phyloP scores from a whole-genome alignment of 2,329 filamentous ascomycete species.

The Alternaria gansuensis region DNA sequence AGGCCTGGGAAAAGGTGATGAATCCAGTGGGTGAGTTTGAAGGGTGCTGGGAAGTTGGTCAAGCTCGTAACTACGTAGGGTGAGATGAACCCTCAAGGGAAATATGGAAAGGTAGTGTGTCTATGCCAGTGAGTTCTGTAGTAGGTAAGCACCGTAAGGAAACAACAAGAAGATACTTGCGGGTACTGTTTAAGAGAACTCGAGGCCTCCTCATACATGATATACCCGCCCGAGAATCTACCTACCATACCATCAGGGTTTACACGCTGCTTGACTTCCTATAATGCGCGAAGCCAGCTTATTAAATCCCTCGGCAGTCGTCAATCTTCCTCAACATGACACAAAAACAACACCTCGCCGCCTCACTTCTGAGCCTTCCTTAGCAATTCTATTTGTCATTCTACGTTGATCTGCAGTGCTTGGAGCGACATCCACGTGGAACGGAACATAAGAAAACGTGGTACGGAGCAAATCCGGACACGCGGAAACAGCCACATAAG shows the following conservation, averaged over 20 bases:
- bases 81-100: neutral
- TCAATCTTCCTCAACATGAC: conserved; percentile 1
- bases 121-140: neutral
- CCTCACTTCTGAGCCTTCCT: conserved; percentile 3
- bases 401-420: conserved; percentile 2
- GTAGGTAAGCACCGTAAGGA: neutral
- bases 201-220: neutral
- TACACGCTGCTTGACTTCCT: too few relatives aligned
- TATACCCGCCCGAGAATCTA: neutral
- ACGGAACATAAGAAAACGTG: conserved; percentile 11
- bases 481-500: conserved; percentile 1
- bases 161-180: neutral
- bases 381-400: conserved; percentile 9
- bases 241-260: neutral
- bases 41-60: neutral
- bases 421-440: conserved; percentile 4
- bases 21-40: neutral
- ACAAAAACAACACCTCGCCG: conserved; percentile 3
- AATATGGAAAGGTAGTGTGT: neutral
- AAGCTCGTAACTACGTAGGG: neutral
- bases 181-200: too few relatives aligned
- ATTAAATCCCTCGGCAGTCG: neutral
- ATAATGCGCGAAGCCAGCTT: neutral
- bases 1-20: neutral
- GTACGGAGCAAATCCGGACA: neutral